Evolutionary conservation across 1,284 basidiomycete genomes (phyloP), one percentile per base, ranked within the genome.

Genomic region (Fomes fomentarius): DNA sequence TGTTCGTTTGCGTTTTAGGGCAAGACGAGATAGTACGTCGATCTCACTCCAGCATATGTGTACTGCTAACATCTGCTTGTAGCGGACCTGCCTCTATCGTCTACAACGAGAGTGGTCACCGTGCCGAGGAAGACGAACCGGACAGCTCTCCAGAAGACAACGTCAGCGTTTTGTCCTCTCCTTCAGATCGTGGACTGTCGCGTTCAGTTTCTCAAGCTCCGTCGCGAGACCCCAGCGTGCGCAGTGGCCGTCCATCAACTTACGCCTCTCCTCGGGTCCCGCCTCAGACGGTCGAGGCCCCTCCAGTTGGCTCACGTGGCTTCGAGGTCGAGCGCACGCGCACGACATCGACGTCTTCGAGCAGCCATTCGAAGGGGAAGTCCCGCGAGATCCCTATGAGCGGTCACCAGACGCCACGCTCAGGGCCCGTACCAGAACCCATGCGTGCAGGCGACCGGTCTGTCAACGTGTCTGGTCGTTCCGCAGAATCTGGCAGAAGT

Each of bases 61-160:
- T 15, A 62, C 42, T 28, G 7, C 60, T 19, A 44, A 54, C 42
- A 35, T 19, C 10, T 7, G 14, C 47, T 49, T 11, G 17, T 56
- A 90, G 87, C 58, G 88, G 88, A 14, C 88, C 88, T 4, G 89
- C 89, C 1, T 83, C 85, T 4, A 90, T 91, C 55, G 81, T 91
- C 8, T 91, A 89, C 71, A 91, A 88, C 64, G 89, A 91, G 69
- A 78, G 86, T 43, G 88, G 88, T 1, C 83, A 84, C 59, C 81
- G 87, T 52, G 77, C 79, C 3, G 87, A 88, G 34, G 89, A 91
- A 65, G 87, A 88, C 40, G 88, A 89, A 38, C 63, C 64, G 5
- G 69, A 72, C 52, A 65, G 63, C 24, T 65, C 68, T 24, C 61
- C 64, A 0, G 71, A 71, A 19, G 72, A 72, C 53, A 69, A 71